Conservation (phyloP, 192 early-diverging fungal genomes). For the Gonapodya prolifera region DNA sequence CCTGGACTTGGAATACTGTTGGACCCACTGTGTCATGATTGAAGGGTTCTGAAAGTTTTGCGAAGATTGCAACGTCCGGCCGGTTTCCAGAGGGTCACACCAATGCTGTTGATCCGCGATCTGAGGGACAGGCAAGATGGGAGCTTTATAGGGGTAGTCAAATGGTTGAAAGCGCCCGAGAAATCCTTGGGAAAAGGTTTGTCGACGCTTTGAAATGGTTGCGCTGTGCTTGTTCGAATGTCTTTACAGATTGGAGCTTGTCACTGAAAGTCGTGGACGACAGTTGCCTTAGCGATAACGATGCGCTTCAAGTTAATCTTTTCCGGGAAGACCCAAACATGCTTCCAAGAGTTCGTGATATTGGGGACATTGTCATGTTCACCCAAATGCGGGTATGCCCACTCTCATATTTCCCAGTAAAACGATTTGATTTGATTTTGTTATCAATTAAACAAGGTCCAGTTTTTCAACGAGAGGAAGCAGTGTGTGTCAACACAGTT, state of each 20-base stretch:
- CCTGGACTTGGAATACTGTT: background rate
- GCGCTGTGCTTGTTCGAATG: background rate
- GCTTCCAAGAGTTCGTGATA: background rate
- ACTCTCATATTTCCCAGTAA: no score
- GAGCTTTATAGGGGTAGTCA: background rate
- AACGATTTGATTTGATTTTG: no score
- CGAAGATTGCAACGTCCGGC: background rate
- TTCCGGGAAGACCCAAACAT: background rate
- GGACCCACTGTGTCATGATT: background rate
- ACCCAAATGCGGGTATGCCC: background rate
- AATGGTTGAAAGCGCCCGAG: background rate
- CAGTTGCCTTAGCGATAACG: background rate
- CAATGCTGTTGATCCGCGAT: background rate
- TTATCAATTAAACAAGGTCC: background rate
- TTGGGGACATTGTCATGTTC: background rate
- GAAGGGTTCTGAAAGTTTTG: background rate
- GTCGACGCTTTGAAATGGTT: background rate
- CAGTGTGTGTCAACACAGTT: background rate
- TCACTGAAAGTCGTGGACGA: background rate
- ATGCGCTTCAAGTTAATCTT: background rate
- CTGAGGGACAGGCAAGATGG: background rate
- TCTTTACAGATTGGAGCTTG: background rate
- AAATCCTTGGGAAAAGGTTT: background rate
- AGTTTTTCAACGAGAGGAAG: background rate
- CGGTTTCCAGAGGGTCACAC: background rate